These are phyloP conservation scores for Suillus placidus DNA, from an alignment of 768 basidiomycete species.

Conservation along the genomic window DNA sequence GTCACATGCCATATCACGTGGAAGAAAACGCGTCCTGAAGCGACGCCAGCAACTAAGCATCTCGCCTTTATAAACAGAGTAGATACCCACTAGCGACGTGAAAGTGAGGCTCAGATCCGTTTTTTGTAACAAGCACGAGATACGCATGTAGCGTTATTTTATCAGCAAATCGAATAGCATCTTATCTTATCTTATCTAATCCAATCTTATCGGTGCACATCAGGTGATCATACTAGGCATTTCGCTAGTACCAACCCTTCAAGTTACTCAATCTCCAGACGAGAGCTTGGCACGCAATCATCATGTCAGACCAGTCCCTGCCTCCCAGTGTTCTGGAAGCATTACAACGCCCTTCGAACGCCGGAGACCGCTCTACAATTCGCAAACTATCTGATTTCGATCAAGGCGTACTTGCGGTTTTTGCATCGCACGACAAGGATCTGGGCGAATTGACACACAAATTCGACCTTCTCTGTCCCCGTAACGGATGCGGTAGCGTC, in stretches of 20 bases:
- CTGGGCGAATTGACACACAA: slow-evolving; percentile 47
- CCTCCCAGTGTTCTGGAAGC: slow-evolving; percentile 57
- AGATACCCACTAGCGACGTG: too few species aligned
- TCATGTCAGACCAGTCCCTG: slow-evolving; percentile 19
- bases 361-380: slow-evolving; percentile 9
- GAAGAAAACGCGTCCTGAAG: background rate
- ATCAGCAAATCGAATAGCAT: background rate
- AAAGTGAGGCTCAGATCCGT: too few species aligned
- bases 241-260: background rate
- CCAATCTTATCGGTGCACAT: too few species aligned
- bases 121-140: background rate
- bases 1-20: background rate
- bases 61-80: background rate
- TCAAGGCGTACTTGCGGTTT: slow-evolving; percentile 25
- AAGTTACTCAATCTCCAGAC: background rate
- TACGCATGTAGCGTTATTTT: background rate
- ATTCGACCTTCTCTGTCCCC: slow-evolving; percentile 70
- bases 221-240: background rate
- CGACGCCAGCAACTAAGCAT: background rate
- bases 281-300: background rate
- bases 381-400: slow-evolving; percentile 27
- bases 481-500: slow-evolving; percentile 67
- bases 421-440: slow-evolving; percentile 18
- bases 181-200: slow-evolving; percentile 2
- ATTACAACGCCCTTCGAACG: slow-evolving; percentile 41